Conservation (phyloP, 371 early-diverging fungal species). For the Hamiltosporidium magnivora region DNA sequence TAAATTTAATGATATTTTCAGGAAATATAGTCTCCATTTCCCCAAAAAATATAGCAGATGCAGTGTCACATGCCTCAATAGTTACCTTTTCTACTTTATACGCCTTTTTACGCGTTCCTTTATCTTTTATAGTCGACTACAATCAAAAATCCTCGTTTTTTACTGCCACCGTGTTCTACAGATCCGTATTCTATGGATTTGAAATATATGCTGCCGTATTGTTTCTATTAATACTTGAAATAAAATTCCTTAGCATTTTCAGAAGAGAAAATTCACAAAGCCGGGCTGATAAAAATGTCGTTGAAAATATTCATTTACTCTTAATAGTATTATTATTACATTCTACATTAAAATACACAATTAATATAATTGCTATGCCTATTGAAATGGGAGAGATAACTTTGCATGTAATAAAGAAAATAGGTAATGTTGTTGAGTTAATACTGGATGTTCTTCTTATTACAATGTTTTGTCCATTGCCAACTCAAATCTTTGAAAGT, state of each 20-base stretch:
- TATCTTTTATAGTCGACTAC: slow-evolving; percentile 7
- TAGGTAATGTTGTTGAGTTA: not conserved
- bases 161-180: not conserved
- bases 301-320: not conserved
- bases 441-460: no score
- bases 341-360: not conserved
- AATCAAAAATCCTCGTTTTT: not conserved
- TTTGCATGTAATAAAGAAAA: not conserved
- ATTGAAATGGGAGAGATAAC: not conserved
- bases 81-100: slow-evolving; percentile 3
- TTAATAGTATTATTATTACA: not conserved
- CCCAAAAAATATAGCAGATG: not conserved
- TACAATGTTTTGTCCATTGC: no score
- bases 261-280: not conserved
- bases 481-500: no score
- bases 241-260: slow-evolving; percentile 3
- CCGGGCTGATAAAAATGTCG: not conserved
- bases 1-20: not conserved
- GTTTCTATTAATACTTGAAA: slow-evolving; percentile 7
- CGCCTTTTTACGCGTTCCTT: slow-evolving; percentile 4
- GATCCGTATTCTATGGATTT: slow-evolving; percentile 6
- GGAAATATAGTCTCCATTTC: not conserved
- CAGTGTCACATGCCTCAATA: not conserved
- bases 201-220: slow-evolving; percentile 1
- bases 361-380: not conserved